These are phyloP conservation scores for Penicillium sp. DNA, from an alignment of 2,329 filamentous ascomycete species.

Conservation along the genomic window DNA sequence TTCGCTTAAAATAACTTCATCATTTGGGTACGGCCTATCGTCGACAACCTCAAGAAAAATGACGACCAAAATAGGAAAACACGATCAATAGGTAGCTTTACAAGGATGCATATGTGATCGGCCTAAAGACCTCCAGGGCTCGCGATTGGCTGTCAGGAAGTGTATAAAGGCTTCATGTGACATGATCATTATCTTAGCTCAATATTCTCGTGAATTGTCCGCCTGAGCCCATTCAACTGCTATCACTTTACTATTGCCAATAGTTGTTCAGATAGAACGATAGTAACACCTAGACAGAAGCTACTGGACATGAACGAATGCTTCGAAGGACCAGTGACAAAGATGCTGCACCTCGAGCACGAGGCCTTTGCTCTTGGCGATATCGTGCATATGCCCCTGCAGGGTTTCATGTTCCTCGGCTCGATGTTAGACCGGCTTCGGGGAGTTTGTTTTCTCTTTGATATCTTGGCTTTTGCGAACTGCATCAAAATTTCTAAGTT, in stretches of 20 bases:
- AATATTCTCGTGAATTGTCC: neutral
- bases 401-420: neutral
- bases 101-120: neutral
- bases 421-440: neutral
- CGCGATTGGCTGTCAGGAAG: neutral
- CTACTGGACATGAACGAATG: neutral
- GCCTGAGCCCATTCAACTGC: too few relatives aligned
- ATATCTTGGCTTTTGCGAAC: too few relatives aligned
- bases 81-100: neutral
- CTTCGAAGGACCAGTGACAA: neutral
- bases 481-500: neutral
- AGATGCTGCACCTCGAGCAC: neutral
- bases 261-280: neutral
- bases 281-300: neutral
- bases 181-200: neutral
- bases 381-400: neutral
- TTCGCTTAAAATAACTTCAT: neutral
- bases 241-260: neutral
- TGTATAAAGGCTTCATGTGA: neutral
- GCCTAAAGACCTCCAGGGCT: neutral
- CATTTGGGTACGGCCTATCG: neutral
- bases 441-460: neutral
- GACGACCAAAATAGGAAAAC: neutral
- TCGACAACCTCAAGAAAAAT: neutral
- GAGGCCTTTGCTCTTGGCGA: neutral